These are phyloP conservation scores for Kazachstania africana DNA, from an alignment of 805 yeast species.

Conservation along the genomic window DNA sequence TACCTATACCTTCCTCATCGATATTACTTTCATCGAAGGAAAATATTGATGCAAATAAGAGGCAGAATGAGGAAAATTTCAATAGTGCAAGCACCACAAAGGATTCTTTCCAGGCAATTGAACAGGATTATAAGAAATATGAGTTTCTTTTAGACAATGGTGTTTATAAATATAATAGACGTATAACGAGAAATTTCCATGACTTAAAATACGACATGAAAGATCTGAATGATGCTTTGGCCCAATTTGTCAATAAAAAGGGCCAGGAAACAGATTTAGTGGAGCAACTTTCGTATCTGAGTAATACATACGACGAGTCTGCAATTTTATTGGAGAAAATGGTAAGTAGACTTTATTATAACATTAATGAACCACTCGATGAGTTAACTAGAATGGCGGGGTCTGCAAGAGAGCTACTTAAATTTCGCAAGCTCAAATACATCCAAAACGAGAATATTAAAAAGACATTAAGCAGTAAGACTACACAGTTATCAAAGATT, in stretches of 20 bases:
- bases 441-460: conserved; percentile 21
- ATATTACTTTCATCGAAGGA: conserved; percentile 15
- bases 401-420: conserved; percentile 21
- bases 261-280: conserved; percentile 17
- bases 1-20: conserved; percentile 23
- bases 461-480: conserved; percentile 15
- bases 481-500: conserved; percentile 16
- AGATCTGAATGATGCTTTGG: conserved; percentile 19
- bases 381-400: conserved; percentile 24
- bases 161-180: conserved; percentile 19
- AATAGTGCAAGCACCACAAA: background rate
- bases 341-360: conserved; percentile 22
- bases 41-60: background rate
- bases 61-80: too few species aligned
- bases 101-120: conserved; percentile 17
- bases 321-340: conserved; percentile 15
- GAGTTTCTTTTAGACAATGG: conserved; percentile 17
- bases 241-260: conserved; percentile 15
- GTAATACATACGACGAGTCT: conserved; percentile 19
- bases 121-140: conserved; percentile 21
- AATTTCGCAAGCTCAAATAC: conserved; percentile 21
- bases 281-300: conserved; percentile 17
- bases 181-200: conserved; percentile 18
- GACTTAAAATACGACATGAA: conserved; percentile 16
- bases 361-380: conserved; percentile 23